Conservation (phyloP, 148 eudicot species). For the Arctostaphylos glauca region DNA sequence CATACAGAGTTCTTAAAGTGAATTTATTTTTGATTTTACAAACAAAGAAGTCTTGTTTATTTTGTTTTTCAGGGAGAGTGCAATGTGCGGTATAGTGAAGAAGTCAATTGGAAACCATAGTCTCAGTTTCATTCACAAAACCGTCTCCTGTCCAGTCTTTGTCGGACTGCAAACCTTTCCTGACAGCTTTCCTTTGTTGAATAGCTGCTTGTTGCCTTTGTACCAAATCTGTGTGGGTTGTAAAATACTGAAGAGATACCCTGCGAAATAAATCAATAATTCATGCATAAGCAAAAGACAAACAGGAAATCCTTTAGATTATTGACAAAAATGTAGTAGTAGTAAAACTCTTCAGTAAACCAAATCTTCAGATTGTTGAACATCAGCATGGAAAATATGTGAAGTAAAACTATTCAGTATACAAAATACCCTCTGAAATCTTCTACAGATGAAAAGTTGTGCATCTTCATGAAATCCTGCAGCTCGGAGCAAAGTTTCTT, state of each 20-base stretch:
- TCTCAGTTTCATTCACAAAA: constrained; percentile 88
- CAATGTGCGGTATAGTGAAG: constrained; percentile 10
- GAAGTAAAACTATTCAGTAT: background rate
- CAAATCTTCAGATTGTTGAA: background rate
- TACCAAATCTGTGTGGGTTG: constrained; percentile 90
- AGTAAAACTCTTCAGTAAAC: background rate
- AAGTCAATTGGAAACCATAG: constrained; percentile 88
- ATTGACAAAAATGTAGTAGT: background rate
- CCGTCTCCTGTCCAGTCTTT: constrained; percentile 99
- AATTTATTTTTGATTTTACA: background rate
- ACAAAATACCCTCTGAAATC: constrained; percentile 85
- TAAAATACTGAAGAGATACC: constrained; percentile 73
- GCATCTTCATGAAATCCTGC: constrained; percentile 87
- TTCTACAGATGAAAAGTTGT: constrained; percentile 87
- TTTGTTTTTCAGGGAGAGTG: background rate
- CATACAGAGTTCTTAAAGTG: background rate
- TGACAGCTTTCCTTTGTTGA: constrained; percentile 64
- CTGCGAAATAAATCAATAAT: constrained; percentile 25
- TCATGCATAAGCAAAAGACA: background rate
- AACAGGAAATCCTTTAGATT: background rate
- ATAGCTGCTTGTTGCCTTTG: constrained; percentile 84
- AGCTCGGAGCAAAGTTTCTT: constrained; percentile 85
- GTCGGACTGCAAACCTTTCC: constrained; percentile 84
- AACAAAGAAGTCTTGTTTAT: background rate
- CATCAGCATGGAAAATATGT: background rate